phyloP scores from a whole-genome alignment of 768 basidiomycete species.

The Tylopilus plumbeoviolaceoides region DNA sequence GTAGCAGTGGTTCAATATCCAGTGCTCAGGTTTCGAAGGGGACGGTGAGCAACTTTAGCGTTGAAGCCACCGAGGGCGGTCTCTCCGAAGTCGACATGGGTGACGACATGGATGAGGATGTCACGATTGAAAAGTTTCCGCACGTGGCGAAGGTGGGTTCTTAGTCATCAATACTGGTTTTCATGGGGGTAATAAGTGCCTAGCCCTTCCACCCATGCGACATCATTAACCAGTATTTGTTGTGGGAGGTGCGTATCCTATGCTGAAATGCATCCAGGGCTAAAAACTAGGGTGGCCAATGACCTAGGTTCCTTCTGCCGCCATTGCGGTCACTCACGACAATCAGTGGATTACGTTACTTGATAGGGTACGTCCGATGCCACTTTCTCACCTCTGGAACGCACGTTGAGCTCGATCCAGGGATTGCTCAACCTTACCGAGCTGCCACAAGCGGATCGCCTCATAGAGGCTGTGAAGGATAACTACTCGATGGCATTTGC shows the following conservation, averaged over 20 bases:
- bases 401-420: background rate
- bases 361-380: background rate
- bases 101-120: background rate
- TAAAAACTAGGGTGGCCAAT: background rate
- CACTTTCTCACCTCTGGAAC: too few species aligned
- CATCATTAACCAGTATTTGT: background rate
- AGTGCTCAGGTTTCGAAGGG: background rate
- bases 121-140: background rate
- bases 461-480: background rate
- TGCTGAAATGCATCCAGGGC: background rate
- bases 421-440: slow-evolving; percentile 1
- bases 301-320: background rate
- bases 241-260: background rate
- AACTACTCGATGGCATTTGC: background rate
- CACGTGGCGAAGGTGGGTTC: background rate
- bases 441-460: background rate
- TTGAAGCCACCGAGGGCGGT: background rate
- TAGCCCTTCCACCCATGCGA: background rate
- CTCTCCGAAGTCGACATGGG: background rate
- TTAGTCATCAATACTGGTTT: background rate
- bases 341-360: slow-evolving; percentile 8
- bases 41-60: background rate
- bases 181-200: too few species aligned
- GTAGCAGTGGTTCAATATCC: background rate
- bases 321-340: background rate